Evolutionary conservation across 2,329 filamentous ascomycete genomes (phyloP).

Genomic region (Trichophyton benhamiae): DNA sequence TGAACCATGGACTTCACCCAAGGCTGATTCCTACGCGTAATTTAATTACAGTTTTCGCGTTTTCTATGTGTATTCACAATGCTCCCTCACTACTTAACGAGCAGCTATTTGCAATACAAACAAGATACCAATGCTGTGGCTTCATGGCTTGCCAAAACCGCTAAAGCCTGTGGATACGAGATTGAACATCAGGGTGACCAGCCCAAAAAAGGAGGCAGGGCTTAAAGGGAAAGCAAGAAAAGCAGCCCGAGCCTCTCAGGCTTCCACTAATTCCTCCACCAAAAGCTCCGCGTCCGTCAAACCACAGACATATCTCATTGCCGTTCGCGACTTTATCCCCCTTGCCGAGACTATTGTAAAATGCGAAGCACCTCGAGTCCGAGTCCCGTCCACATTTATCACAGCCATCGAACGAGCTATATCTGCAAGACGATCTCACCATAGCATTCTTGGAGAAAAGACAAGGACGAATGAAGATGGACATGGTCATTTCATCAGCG

Average conservation of each 20-base stretch:
- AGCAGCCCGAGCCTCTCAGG: neutral
- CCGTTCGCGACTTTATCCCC: conserved; percentile 11
- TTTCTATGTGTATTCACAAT: conserved; percentile 7
- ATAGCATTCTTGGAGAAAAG: neutral
- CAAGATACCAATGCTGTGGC: conserved; percentile 19
- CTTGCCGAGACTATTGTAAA: conserved; percentile 10
- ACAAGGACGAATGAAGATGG: conserved; percentile 7
- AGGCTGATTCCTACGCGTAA: too few species aligned
- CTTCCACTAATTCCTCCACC: neutral
- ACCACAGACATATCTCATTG: conserved; percentile 8
- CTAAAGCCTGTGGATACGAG: conserved; percentile 17
- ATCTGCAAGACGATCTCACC: conserved; percentile 4
- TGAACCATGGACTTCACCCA: too few species aligned
- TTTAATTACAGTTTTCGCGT: neutral
- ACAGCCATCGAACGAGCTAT: conserved; percentile 8
- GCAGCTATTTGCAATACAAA: conserved; percentile 20
- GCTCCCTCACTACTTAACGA: conserved; percentile 14
- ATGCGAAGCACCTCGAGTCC: conserved; percentile 5
- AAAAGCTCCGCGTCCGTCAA: neutral
- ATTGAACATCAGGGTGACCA: conserved; percentile 6
- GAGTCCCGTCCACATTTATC: conserved; percentile 7
- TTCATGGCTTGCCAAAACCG: conserved; percentile 20
- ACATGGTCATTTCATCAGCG: conserved; percentile 13
- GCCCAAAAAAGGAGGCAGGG: neutral
- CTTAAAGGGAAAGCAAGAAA: neutral